Conservation (phyloP, 179 eudicot genomes). For the Spinacia oleracea region DNA sequence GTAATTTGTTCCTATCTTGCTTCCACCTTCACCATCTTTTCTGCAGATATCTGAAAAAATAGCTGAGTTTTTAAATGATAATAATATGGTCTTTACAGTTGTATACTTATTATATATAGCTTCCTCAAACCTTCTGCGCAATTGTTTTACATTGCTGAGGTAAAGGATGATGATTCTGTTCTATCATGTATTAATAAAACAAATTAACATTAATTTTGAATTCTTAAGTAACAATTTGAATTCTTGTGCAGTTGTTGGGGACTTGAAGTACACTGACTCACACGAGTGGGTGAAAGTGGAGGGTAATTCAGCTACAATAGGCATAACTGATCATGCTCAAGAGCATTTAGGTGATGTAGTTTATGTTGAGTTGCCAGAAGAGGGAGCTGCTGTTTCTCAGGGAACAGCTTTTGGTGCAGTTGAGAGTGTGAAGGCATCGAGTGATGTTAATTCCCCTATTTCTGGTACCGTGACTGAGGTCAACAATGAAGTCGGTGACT, state of each 20-base stretch:
- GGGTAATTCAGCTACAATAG: conserved; percentile 69
- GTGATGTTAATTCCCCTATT: conserved; percentile 86
- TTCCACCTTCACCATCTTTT: neutral
- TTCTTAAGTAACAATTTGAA: conserved; percentile 13
- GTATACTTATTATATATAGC: neutral
- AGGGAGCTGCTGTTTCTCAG: conserved; percentile 63
- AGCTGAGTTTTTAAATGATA: neutral
- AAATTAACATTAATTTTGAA: no score
- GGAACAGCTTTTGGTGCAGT: conserved; percentile 83
- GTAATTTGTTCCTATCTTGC: neutral
- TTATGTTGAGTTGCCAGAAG: conserved; percentile 84
- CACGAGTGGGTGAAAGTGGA: conserved; percentile 91
- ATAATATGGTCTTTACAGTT: neutral
- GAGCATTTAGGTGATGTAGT: conserved; percentile 89
- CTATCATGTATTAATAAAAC: neutral
- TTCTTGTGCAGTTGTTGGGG: conserved; percentile 59
- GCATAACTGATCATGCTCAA: conserved; percentile 92
- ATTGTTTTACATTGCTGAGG: neutral
- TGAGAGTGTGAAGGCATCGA: conserved; percentile 93
- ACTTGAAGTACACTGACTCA: conserved; percentile 74
- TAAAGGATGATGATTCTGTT: neutral
- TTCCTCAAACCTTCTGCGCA: neutral
- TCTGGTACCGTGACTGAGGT: conserved; percentile 76
- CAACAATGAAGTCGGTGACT: conserved; percentile 51
- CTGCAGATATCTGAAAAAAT: neutral